phyloP scores from a whole-genome alignment of 2,329 filamentous ascomycete species.

The Trichoderma sp. region DNA sequence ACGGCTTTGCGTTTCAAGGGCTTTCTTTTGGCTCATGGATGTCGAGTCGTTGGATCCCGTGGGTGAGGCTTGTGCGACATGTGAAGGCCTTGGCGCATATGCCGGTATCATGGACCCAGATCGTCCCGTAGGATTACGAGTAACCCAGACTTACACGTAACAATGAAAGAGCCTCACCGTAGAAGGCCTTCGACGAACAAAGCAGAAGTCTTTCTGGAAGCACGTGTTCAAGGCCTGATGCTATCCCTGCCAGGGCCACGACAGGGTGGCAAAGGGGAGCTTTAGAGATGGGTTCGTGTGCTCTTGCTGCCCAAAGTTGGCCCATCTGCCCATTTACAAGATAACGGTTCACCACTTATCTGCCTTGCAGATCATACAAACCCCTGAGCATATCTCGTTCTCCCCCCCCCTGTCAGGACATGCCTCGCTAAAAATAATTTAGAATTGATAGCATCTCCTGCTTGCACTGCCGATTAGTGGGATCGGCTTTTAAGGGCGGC shows the following conservation, averaged over 20 bases:
- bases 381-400: conserved; percentile 6
- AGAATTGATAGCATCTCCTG: neutral
- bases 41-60: no score
- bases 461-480: conserved; percentile 12
- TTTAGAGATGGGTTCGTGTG: neutral
- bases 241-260: neutral
- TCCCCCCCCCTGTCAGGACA: neutral
- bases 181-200: neutral
- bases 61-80: neutral
- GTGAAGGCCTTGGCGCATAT: neutral
- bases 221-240: neutral
- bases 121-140: neutral
- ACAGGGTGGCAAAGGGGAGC: neutral
- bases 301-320: neutral
- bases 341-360: neutral
- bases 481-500: conserved; percentile 23
- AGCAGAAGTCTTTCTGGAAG: neutral
- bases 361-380: conserved; percentile 14
- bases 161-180: neutral
- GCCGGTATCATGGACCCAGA: neutral
- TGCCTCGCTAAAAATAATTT: conserved; percentile 9
- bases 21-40: neutral
- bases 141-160: neutral
- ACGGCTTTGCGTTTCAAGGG: neutral
- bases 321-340: neutral